These are phyloP conservation scores for Escallonia rubra DNA, from an alignment of 129 eudicot species.

Conservation along the genomic window DNA sequence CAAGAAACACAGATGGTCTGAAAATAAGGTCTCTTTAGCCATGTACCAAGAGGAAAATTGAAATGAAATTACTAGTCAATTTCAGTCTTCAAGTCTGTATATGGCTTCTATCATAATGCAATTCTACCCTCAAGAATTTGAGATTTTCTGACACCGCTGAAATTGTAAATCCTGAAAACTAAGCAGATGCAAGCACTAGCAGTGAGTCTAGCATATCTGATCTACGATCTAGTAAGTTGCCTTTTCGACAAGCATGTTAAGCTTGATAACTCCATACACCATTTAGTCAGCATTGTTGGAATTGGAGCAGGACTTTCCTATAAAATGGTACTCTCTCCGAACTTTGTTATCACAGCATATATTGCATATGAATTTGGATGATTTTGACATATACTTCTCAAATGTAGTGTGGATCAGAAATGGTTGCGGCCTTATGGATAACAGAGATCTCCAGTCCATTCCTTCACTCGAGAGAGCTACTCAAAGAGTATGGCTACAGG, in stretches of 20 bases:
- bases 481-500: constrained; percentile 77
- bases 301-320: constrained; percentile 71
- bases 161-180: constrained; percentile 11
- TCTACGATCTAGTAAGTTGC: constrained; percentile 74
- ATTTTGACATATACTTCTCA: neutral
- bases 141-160: neutral
- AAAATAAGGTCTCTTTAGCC: no score
- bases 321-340: constrained; percentile 46
- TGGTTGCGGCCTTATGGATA: constrained; percentile 79
- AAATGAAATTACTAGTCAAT: no score
- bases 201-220: constrained; percentile 53
- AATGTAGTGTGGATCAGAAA: constrained; percentile 83
- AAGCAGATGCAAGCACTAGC: constrained; percentile 70
- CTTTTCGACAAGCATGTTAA: constrained; percentile 48
- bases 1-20: no score
- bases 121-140: neutral
- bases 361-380: no score
- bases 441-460: constrained; percentile 94
- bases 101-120: neutral
- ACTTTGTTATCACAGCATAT: no score
- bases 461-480: constrained; percentile 81
- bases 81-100: neutral
- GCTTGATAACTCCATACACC: constrained; percentile 76
- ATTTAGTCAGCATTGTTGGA: constrained; percentile 83
- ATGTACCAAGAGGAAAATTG: no score